Evolutionary conservation across 2,329 filamentous ascomycete genomes (phyloP).

Genomic region (Colletotrichum tamarilloi): DNA sequence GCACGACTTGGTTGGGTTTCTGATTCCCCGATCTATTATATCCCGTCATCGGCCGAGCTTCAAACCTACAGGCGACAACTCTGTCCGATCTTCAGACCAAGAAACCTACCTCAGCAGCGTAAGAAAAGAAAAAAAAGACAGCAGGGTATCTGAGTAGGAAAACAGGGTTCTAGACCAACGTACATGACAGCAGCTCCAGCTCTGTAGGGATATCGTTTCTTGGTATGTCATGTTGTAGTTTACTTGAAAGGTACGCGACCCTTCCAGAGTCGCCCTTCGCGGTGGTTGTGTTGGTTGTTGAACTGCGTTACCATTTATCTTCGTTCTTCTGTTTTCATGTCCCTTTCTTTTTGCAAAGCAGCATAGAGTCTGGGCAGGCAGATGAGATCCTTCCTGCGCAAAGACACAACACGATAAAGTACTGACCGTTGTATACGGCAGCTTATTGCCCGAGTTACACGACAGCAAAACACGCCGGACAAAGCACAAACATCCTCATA

Average conservation of each 20-base stretch:
- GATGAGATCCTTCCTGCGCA: not conserved
- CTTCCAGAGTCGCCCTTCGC: not conserved
- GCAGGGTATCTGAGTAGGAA: not conserved
- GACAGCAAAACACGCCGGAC: not conserved
- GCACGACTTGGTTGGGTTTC: conserved; percentile 4
- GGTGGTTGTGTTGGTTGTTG: no score
- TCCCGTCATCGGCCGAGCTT: conserved; percentile 7
- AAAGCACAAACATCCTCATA: not conserved
- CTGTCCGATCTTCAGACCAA: not conserved
- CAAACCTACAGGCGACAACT: conserved; percentile 6
- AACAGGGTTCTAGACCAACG: not conserved
- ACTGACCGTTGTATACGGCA: not conserved
- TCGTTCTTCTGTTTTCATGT: not conserved
- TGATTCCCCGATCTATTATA: not conserved
- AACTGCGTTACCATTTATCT: not conserved
- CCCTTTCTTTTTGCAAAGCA: not conserved
- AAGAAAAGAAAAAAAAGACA: not conserved
- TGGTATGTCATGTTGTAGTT: not conserved
- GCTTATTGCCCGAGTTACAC: not conserved
- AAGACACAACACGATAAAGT: not conserved
- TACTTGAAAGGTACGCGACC: not conserved
- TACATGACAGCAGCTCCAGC: not conserved
- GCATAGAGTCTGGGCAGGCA: not conserved
- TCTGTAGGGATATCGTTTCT: not conserved
- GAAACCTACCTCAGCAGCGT: not conserved